Evolutionary conservation across 441 rosid species (phyloP), one percentile per base, ranked within the genome.

Genomic region (Lepidium campestre): DNA sequence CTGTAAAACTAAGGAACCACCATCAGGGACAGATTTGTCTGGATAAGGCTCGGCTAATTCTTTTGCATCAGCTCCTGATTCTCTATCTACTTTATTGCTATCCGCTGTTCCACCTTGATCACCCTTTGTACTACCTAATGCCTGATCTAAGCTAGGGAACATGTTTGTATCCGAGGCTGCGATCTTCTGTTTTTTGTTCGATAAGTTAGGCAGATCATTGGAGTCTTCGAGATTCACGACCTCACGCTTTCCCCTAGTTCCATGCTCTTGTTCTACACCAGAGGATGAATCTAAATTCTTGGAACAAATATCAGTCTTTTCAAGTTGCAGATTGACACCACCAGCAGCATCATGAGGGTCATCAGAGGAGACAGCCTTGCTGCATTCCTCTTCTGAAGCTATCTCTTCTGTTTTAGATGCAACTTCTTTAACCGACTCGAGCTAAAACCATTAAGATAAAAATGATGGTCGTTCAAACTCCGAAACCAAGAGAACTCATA

Each of bases 161-260:
- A 66, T 12, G 27, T 62, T 62, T 37, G 58, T 62, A 77, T 75
- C 80, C 46, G 62, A 66, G 74, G 68, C 46, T 57, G 76, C 59
- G 40, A 42, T 79, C 81, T 85, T 89, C 76, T 69, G 86, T 73
- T 80, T 90, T 78, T 86, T 87, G 65, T 71, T 56, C 47, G 79
- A 66, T 17, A 27, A 37, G 62, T 46, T 31, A 53, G n/a, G 57
- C 53, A 44, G 52, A 52, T 61, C 73, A 73, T 10, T 47, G 65
- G 64, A 46, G 37, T 53, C 77, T 53, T 47, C 69, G 12, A 49
- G 65, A 55, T 52, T 47, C 7, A 56, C 4, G 29, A 44, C 42
- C 65, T 74, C 73, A 47, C 70, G 77, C 41, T 74, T 74, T 47
- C 61, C 69, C 65, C 68, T 67, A 55, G n/a, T 62, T 34, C 46